These are phyloP conservation scores for Patellifolia procumbens DNA, from an alignment of 179 eudicot species.

Conservation along the genomic window DNA sequence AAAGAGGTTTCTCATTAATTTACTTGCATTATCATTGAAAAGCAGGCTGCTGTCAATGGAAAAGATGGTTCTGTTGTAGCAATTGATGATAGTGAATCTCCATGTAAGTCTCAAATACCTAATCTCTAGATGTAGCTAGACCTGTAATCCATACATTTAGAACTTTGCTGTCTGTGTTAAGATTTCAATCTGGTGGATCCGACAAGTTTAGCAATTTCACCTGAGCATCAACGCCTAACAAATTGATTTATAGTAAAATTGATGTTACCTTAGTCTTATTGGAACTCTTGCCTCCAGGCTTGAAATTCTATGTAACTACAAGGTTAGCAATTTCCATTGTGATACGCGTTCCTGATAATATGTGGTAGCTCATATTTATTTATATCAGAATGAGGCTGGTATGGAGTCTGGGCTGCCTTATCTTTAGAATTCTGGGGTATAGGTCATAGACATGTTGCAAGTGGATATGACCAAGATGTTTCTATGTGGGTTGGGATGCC, in stretches of 20 bases:
- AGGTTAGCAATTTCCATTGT: no score
- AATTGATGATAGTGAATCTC: constrained; percentile 43
- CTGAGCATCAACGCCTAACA: no score
- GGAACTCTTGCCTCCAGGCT: neutral
- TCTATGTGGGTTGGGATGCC: neutral
- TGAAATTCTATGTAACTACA: neutral
- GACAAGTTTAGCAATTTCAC: neutral
- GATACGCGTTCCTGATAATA: neutral
- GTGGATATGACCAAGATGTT: neutral
- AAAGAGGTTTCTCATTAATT: neutral
- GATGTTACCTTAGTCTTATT: neutral
- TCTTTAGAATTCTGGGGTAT: no score
- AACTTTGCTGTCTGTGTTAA: neutral
- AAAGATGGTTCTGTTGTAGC: constrained; percentile 39
- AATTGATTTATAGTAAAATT: neutral
- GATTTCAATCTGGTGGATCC: no score
- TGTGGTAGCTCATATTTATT: neutral
- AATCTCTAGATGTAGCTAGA: neutral
- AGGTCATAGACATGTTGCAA: neutral
- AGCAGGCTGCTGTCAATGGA: constrained; percentile 48
- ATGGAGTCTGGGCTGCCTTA: neutral
- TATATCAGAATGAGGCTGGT: neutral
- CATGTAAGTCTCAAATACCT: constrained; percentile 28
- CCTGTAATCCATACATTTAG: neutral
- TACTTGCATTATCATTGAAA: constrained; percentile 4